These are phyloP conservation scores for Penicillium bovifimosum DNA, from an alignment of 495 filamentous ascomycete genomes.

Conservation along the genomic window DNA sequence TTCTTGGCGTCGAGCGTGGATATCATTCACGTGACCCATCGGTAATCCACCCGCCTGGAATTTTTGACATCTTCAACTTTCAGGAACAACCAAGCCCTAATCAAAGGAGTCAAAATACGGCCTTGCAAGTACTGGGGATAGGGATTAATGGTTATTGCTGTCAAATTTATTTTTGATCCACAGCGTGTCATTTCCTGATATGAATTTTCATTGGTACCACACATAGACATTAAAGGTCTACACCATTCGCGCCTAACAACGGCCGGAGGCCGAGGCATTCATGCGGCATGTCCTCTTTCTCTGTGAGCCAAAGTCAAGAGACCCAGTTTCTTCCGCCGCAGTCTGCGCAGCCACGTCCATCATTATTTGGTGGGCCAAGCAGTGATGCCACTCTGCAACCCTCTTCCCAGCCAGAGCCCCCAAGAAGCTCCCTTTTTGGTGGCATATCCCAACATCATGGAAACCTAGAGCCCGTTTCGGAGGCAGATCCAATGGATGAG, in stretches of 20 bases:
- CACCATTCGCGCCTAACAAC: background rate
- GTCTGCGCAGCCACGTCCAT: conserved; percentile 33
- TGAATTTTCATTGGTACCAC: conserved; percentile 2
- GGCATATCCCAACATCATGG: conserved; percentile 25
- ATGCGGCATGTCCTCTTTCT: conserved; percentile 36
- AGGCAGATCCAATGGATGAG: conserved; percentile 5
- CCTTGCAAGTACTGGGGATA: background rate
- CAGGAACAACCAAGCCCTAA: background rate
- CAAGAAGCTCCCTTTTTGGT: conserved; percentile 31
- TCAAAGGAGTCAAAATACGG: background rate
- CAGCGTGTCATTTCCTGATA: no score
- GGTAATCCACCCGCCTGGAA: background rate
- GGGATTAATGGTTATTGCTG: no score
- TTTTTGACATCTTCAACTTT: conserved; percentile 5
- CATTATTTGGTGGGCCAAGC: conserved; percentile 37
- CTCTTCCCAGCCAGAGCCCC: conserved; percentile 16
- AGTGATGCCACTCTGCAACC: conserved; percentile 27
- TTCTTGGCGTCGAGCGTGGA: background rate
- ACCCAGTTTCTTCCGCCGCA: conserved; percentile 26
- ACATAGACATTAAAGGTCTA: background rate
- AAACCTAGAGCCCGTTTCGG: conserved; percentile 8
- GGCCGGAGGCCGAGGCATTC: background rate
- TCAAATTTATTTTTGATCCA: background rate
- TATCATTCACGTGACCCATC: background rate
- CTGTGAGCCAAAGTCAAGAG: conserved; percentile 15